phyloP scores from a whole-genome alignment of 306 rosid genomes.

The Vachellia collinsii region DNA sequence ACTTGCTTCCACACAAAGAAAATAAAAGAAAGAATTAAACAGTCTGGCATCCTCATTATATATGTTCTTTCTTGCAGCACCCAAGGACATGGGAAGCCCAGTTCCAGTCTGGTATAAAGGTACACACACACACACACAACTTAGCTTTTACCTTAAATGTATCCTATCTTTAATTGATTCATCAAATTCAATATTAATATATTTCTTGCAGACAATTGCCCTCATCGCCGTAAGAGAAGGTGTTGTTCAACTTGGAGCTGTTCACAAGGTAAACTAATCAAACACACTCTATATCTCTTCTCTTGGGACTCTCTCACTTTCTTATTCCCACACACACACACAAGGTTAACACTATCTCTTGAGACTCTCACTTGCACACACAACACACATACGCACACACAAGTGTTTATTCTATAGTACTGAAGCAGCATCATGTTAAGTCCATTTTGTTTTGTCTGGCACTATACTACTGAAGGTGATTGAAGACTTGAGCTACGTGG shows the following conservation, averaged over 20 bases:
- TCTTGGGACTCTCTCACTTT: not conserved
- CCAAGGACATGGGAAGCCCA: slow-evolving; percentile 99
- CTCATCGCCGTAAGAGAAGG: slow-evolving; percentile 98
- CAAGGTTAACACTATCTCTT: not conserved
- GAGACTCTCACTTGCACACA: too few species aligned
- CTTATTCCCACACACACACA: not conserved
- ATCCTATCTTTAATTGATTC: slow-evolving; percentile 24
- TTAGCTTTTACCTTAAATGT: not conserved
- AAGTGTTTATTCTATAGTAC: not conserved
- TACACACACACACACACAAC: not conserved
- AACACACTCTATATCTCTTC: not conserved
- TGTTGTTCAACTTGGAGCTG: slow-evolving; percentile 91
- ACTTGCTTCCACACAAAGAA: slow-evolving; percentile 34
- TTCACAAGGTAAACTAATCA: slow-evolving; percentile 63
- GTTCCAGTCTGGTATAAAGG: slow-evolving; percentile 97
- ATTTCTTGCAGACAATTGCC: slow-evolving; percentile 80
- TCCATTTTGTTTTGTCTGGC: not conserved
- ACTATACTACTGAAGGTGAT: slow-evolving; percentile 56
- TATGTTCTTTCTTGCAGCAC: slow-evolving; percentile 60
- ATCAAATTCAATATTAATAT: not conserved
- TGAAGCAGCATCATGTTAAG: not conserved
- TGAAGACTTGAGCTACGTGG: slow-evolving; percentile 89
- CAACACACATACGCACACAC: too few species aligned
- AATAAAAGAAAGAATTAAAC: not conserved
- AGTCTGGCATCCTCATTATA: slow-evolving; percentile 15